phyloP scores from a whole-genome alignment of 305 asterid species.

The Fraxinus dipetala region DNA sequence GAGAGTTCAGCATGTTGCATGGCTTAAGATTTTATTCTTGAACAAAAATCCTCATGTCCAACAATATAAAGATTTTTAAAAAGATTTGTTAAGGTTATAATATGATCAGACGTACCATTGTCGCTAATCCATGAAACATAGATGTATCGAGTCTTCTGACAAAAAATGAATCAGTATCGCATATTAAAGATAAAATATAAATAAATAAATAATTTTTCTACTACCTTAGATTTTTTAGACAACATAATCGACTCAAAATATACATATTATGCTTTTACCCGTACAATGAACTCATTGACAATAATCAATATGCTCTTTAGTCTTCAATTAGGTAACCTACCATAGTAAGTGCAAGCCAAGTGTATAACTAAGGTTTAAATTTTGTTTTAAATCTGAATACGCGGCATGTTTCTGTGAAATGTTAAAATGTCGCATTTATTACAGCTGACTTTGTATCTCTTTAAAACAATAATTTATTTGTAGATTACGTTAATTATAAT shows the following conservation, averaged over 20 bases:
- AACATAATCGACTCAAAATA: not conserved
- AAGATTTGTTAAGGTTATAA: not conserved
- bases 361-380: not conserved
- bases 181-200: not conserved
- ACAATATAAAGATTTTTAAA: not conserved
- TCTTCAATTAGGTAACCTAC: constrained; percentile 49
- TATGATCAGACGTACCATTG: not conserved
- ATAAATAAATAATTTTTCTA: not conserved
- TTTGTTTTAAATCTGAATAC: not conserved
- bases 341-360: constrained; percentile 25
- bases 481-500: constrained; percentile 3
- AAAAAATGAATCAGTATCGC: not conserved
- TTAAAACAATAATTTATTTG: not conserved
- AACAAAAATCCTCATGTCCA: not conserved
- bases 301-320: not conserved
- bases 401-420: constrained; percentile 26
- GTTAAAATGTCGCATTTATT: not conserved
- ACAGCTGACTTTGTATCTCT: not conserved
- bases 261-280: not conserved
- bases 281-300: not conserved
- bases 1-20: not conserved
- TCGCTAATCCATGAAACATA: not conserved
- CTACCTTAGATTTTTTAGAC: not conserved
- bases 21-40: not conserved
- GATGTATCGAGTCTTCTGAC: not conserved